These are phyloP conservation scores for Crucihimalaya himalaica DNA, from an alignment of 345 rosid genomes.

Conservation along the genomic window DNA sequence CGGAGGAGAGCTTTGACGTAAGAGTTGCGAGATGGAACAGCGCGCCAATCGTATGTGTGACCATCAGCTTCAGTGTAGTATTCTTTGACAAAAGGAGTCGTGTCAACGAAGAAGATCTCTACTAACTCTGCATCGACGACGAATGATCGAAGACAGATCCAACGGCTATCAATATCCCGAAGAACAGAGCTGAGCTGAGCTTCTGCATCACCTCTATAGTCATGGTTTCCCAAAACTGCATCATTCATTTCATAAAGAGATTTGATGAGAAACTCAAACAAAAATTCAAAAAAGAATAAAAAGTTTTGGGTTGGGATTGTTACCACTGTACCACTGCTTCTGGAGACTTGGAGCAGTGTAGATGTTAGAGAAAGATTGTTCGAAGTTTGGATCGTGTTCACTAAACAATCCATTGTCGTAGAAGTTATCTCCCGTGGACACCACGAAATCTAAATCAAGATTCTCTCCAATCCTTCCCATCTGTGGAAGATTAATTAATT, in stretches of 20 bases:
- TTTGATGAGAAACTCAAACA: background rate
- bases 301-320: background rate
- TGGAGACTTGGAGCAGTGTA: conserved; percentile 74
- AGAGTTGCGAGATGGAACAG: conserved; percentile 49
- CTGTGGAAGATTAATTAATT: conserved; percentile 38
- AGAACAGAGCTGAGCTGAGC: conserved; percentile 67
- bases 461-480: conserved; percentile 78
- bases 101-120: conserved; percentile 72
- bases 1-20: conserved; percentile 47
- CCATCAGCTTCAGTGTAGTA: conserved; percentile 53
- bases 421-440: conserved; percentile 88
- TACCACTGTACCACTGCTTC: conserved; percentile 79
- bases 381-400: conserved; percentile 54
- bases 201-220: conserved; percentile 69
- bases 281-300: background rate
- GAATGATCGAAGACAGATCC: conserved; percentile 75
- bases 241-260: background rate
- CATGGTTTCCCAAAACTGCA: conserved; percentile 76
- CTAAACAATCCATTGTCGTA: conserved; percentile 70
- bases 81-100: conserved; percentile 67
- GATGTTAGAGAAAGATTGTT: conserved; percentile 64
- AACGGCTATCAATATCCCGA: conserved; percentile 58
- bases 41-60: conserved; percentile 71
- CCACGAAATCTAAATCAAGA: conserved; percentile 64
- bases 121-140: conserved; percentile 59